Evolutionary conservation across 2,329 filamentous ascomycete species (phyloP).

Genomic region (Colletotrichum tofieldiae): DNA sequence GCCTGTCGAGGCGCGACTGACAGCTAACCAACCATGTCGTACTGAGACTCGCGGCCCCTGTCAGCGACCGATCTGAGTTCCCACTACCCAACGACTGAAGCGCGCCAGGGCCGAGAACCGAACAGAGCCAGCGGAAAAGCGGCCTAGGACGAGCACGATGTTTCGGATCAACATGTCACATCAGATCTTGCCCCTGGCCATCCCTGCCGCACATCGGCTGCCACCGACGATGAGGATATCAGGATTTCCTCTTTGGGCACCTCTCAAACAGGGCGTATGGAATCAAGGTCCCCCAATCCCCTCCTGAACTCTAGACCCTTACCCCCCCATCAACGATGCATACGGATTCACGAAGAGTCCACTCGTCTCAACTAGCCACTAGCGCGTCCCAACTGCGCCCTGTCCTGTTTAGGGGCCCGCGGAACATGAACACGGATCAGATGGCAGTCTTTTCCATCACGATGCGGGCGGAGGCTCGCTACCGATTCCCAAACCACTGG

Average conservation of each 20-base stretch:
- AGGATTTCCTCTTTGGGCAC: not conserved
- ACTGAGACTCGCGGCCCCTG: not conserved
- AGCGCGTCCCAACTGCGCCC: not conserved
- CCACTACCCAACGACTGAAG: not conserved
- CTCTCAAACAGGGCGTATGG: not conserved
- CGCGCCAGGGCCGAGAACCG: not conserved
- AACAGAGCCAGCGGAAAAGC: not conserved
- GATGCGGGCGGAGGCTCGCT: not conserved
- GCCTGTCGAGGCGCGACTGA: not conserved
- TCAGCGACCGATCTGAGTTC: not conserved
- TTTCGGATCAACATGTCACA: slow-evolving; percentile 4
- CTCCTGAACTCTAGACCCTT: no score
- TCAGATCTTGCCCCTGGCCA: not conserved
- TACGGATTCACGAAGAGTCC: not conserved
- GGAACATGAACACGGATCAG: not conserved
- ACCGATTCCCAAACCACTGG: no score
- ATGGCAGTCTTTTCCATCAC: not conserved
- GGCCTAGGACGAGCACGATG: not conserved
- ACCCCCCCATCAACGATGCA: not conserved
- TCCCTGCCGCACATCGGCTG: not conserved
- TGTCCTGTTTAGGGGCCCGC: no score
- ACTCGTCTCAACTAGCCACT: not conserved
- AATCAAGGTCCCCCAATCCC: not conserved
- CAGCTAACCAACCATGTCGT: not conserved
- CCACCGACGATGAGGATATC: not conserved